Evolutionary conservation across 2,329 filamentous ascomycete genomes (phyloP), one percentile per base, ranked within the genome.

Genomic region (Nothopassalora personata): DNA sequence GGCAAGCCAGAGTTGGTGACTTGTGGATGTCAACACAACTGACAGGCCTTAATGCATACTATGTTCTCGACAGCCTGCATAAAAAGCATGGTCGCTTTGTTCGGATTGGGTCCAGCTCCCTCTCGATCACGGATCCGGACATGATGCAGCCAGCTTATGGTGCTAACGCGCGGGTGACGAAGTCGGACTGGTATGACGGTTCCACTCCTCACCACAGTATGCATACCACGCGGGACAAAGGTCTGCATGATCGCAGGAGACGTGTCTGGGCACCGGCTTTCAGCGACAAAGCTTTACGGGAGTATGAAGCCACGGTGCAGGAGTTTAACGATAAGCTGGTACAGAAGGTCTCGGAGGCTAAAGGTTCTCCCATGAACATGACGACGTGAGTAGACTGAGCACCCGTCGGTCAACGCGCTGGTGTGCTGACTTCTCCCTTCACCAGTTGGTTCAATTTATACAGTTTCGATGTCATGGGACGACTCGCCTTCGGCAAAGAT

Each of bases 401-500:
- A 15, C 15, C 5, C 15, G 5, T n/a, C 15, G 11, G 15, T 43
- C 5, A 13, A 43, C 10, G 5, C 15, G 36, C 5, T 13, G 11
- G 2, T n/a, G 15, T 43, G 36, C 36, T 43, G 15, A n/a, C 36
- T 15, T n/a, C 5, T 13, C 10, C 36, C 5, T n/a, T 6, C 10
- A 5, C 5, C 15, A 43, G 36, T 5, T 77, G 72, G 64, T 75
- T 77, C 60, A 74, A 72, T 28, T 71, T 75, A 34, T 80, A 74
- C 64, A 72, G 67, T 19, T 80, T 77, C 65, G 77, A 79, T 63
- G 70, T 78, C 27, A 78, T 79, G 74, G 75, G 76, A 4, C 71
- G 72, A 8, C 66, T 80, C 33, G 75, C 75, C 0, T 80, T 80
- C 63, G 76, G 74, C 4, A 69, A 73, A 54, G 67, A 76, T 50